Conservation (phyloP, 805 yeast genomes). For the Saccharomycopsis selenospora region DNA sequence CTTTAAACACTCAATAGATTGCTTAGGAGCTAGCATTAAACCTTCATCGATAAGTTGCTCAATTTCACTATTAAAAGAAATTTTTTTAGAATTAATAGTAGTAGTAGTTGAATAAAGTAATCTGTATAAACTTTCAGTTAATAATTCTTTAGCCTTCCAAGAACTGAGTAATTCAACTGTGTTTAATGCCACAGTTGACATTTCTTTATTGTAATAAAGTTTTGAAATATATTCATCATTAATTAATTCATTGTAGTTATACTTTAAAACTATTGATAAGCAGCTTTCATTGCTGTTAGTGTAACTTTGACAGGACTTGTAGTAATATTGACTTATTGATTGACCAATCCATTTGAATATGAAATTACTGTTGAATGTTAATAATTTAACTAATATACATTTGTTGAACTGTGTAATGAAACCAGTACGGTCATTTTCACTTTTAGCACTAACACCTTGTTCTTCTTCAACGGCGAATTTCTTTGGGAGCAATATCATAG, state of each 20-base stretch:
- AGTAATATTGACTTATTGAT: constrained; percentile 2
- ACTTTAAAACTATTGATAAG: not conserved
- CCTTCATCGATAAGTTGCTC: not conserved
- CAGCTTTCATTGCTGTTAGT: not conserved
- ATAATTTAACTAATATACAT: not conserved
- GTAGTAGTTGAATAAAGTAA: not conserved
- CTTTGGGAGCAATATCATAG: constrained; percentile 4
- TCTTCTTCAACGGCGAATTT: not conserved
- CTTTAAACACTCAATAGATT: constrained; percentile 2
- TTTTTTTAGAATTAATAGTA: not conserved
- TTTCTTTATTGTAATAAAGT: not conserved
- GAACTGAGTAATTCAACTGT: constrained; percentile 4
- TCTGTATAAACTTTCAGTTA: not conserved
- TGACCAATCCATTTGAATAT: not conserved
- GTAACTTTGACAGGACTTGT: constrained; percentile 1
- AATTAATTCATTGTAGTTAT: not conserved
- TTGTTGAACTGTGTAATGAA: constrained; percentile 8
- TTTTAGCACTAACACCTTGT: not conserved
- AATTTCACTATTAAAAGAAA: not conserved
- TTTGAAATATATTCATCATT: not conserved
- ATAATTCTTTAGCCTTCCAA: constrained; percentile 1
- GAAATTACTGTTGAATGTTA: constrained; percentile 1
- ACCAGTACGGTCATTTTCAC: not conserved
- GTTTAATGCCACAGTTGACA: not conserved
- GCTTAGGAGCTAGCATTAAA: not conserved